These are phyloP conservation scores for Ascocoryne sarcoides DNA, from an alignment of 2,329 filamentous ascomycete species.

Conservation along the genomic window DNA sequence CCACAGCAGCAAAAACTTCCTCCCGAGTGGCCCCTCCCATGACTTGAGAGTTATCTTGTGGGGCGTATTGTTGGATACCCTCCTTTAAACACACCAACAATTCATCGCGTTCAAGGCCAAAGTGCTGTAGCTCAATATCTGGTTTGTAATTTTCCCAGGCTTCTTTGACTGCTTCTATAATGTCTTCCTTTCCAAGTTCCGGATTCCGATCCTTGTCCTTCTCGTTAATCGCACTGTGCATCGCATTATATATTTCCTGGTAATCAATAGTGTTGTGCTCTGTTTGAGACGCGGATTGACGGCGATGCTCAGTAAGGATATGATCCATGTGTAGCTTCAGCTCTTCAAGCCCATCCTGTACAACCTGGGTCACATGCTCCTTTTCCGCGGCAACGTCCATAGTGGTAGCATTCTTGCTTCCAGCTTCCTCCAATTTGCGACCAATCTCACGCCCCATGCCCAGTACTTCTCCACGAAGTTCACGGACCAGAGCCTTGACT, in stretches of 20 bases:
- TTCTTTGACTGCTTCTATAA: slow-evolving; percentile 77
- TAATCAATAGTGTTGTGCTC: slow-evolving; percentile 62
- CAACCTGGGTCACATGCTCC: slow-evolving; percentile 66
- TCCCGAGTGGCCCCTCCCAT: slow-evolving; percentile 63
- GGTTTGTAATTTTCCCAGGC: slow-evolving; percentile 94
- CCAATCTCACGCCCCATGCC: slow-evolving; percentile 91
- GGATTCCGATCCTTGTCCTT: slow-evolving; percentile 40
- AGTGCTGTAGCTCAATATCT: slow-evolving; percentile 82
- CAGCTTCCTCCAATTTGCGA: slow-evolving; percentile 69
- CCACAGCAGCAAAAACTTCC: slow-evolving; percentile 76
- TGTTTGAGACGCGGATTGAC: slow-evolving; percentile 53
- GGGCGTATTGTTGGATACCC: slow-evolving; percentile 67
- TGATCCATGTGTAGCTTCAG: slow-evolving; percentile 78
- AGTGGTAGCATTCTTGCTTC: slow-evolving; percentile 34
- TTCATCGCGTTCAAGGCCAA: slow-evolving; percentile 84
- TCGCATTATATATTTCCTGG: slow-evolving; percentile 76
- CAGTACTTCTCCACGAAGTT: slow-evolving; percentile 83
- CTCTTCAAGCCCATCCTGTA: slow-evolving; percentile 72
- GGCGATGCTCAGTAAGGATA: slow-evolving; percentile 66
- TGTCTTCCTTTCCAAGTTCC: slow-evolving; percentile 67
- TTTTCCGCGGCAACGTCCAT: slow-evolving; percentile 45
- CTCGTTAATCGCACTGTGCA: slow-evolving; percentile 64
- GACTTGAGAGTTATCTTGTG: slow-evolving; percentile 31
- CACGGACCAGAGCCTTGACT: slow-evolving; percentile 82
- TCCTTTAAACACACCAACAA: slow-evolving; percentile 80